Evolutionary conservation across 768 basidiomycete species (phyloP).

Genomic region (Coprinopsis strossmayeri): DNA sequence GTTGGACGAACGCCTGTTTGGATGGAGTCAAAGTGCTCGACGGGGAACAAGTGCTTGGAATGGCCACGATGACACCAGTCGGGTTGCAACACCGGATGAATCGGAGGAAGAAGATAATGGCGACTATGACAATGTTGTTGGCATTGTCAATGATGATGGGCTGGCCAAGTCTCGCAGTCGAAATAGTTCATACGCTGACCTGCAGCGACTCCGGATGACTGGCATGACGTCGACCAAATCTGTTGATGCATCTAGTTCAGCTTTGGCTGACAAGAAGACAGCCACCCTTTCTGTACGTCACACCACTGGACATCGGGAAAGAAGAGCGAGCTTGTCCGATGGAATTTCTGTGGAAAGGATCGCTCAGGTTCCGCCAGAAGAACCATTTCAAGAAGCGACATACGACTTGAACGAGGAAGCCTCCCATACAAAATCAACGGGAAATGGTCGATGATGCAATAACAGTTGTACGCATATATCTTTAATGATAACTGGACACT

Average conservation of each 20-base stretch:
- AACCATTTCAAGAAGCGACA: slow-evolving; percentile 60
- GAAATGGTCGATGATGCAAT: not conserved
- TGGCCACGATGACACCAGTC: slow-evolving; percentile 47
- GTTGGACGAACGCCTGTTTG: slow-evolving; percentile 92
- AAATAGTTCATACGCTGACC: slow-evolving; percentile 74
- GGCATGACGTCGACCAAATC: slow-evolving; percentile 15
- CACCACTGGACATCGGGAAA: slow-evolving; percentile 34
- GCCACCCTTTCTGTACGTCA: slow-evolving; percentile 32
- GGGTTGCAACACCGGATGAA: slow-evolving; percentile 63
- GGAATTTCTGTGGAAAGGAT: slow-evolving; percentile 58
- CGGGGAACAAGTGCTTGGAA: slow-evolving; percentile 89
- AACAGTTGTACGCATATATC: not conserved
- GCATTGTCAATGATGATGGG: slow-evolving; percentile 53
- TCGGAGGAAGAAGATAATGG: slow-evolving; percentile 86
- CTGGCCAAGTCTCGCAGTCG: slow-evolving; percentile 48
- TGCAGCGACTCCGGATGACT: slow-evolving; percentile 56
- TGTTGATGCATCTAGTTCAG: slow-evolving; percentile 12
- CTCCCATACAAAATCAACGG: not conserved
- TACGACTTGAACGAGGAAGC: slow-evolving; percentile 63
- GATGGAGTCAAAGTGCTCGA: slow-evolving; percentile 74
- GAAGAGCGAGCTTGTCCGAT: slow-evolving; percentile 61
- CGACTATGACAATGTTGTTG: slow-evolving; percentile 87
- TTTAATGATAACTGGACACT: not conserved
- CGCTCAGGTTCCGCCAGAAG: slow-evolving; percentile 47
- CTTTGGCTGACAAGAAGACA: slow-evolving; percentile 28